Base-by-base conservation (phyloP, 108 stramenopile genomes). In the Cyclotella cryptica region DNA sequence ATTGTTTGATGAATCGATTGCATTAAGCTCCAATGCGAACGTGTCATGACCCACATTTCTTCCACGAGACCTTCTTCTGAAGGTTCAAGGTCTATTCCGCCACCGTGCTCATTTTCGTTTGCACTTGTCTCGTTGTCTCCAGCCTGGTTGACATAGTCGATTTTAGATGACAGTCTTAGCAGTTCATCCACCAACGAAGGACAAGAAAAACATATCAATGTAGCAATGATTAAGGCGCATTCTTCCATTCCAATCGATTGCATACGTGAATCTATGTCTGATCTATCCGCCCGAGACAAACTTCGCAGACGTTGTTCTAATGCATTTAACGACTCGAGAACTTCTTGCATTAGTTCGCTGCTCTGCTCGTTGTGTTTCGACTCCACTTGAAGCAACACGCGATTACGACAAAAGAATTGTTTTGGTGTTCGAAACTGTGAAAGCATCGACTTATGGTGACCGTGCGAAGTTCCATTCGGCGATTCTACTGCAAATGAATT, bases 331-430 rank as follows among this genome's bases (percentile, higher is more conserved):
- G 71, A 76, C 13, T 60, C 47, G 3, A 54, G 1, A 18, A 69
- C 42, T 30, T 83, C 81, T 9, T 71, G 22, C 0, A 61, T 40
- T 40, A 69, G 40, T 44, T 55, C 61, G 35, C 1, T 40, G 40
- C 39, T 18, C 40, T 58, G 18, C 0, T 65, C 52, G 22, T 49
- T 28, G 10, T 71, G 42, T 40, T n/a, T 57, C 29, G 14, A 10
- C 17, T 42, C 41, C 18, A 43, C 17, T 3, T 65, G 0, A 41
- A 42, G 54, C 18, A 68, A 60, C 42, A 80, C 28, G 41, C 81
- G 81, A 77, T 77, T 83, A 9, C 59, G 70, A 72, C 81, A 83
- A 65, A 83, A 83, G 63, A 76, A 83, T 27, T 72, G 47, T 46
- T 83, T 83, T 6, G 75, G 70, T 43, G 47, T 47, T 42, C 41